Conservation (phyloP, 2,329 filamentous ascomycete genomes). For the Gremmenia infestans region DNA sequence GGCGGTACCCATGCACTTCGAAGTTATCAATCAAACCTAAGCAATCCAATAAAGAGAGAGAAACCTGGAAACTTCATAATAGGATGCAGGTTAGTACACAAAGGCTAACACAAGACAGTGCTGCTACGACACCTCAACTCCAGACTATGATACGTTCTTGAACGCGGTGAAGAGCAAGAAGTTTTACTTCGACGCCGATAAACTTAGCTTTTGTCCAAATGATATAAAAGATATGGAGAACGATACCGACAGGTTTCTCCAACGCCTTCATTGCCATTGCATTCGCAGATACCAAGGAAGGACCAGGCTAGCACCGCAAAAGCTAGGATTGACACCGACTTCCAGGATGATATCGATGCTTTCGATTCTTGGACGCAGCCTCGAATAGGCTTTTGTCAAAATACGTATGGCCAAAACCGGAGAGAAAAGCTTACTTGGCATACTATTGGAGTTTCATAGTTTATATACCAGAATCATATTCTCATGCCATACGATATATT, state of each 20-base stretch:
- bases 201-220: slow-evolving; percentile 2
- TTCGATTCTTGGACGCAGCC: background rate
- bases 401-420: no score
- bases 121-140: slow-evolving; percentile 1
- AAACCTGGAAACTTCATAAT: no score
- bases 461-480: no score
- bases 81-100: no score
- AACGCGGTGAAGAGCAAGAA: slow-evolving; percentile 13
- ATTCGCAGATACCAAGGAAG: slow-evolving; percentile 7
- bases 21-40: no score
- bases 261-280: slow-evolving; percentile 13
- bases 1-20: no score
- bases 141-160: slow-evolving; percentile 7
- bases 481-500: no score
- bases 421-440: no score
- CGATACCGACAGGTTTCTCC: slow-evolving; percentile 10
- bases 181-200: slow-evolving; percentile 5
- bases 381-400: no score
- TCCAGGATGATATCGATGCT: slow-evolving; percentile 2
- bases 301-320: background rate
- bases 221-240: slow-evolving; percentile 6
- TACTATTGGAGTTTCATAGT: no score
- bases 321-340: slow-evolving; percentile 8
- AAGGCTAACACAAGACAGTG: background rate
- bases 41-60: no score